phyloP scores from a whole-genome alignment of 202 grass and related monocot genomes.

The Miscanthus sacchariflorus region DNA sequence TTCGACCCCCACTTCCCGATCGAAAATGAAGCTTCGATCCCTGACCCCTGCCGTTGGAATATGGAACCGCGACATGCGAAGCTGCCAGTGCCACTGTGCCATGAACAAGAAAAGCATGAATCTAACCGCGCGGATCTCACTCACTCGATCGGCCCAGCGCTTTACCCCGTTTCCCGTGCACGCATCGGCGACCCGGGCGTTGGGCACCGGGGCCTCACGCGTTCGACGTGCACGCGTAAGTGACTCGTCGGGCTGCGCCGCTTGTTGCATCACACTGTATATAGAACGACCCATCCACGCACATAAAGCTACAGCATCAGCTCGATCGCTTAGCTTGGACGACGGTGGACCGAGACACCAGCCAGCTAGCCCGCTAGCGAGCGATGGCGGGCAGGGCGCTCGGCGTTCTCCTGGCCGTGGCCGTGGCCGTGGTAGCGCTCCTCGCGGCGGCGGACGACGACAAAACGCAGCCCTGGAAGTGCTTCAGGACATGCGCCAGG shows the following conservation, averaged over 20 bases:
- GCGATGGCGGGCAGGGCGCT: conserved; percentile 7
- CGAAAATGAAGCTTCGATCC: not conserved
- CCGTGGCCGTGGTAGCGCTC: too few species aligned
- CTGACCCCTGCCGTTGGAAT: not conserved
- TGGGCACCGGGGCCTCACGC: not conserved
- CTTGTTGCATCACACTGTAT: not conserved
- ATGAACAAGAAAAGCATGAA: not conserved
- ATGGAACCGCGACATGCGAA: not conserved
- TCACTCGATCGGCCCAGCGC: not conserved
- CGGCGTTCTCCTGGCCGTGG: conserved; percentile 25
- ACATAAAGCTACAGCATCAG: not conserved
- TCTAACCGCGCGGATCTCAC: not conserved
- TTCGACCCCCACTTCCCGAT: not conserved
- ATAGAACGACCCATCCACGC: not conserved
- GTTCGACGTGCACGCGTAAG: not conserved
- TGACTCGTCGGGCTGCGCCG: not conserved
- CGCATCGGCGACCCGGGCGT: not conserved
- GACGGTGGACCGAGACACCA: too few species aligned
- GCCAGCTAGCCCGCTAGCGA: not conserved
- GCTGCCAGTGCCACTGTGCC: not conserved
- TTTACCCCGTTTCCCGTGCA: not conserved
- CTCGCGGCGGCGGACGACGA: conserved; percentile 29
- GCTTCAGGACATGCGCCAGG: conserved; percentile 33
- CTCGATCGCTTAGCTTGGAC: too few species aligned
- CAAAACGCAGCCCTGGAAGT: not conserved